These are phyloP conservation scores for Exophiala aquamarina DNA, from an alignment of 2,329 filamentous ascomycete species.

Conservation along the genomic window DNA sequence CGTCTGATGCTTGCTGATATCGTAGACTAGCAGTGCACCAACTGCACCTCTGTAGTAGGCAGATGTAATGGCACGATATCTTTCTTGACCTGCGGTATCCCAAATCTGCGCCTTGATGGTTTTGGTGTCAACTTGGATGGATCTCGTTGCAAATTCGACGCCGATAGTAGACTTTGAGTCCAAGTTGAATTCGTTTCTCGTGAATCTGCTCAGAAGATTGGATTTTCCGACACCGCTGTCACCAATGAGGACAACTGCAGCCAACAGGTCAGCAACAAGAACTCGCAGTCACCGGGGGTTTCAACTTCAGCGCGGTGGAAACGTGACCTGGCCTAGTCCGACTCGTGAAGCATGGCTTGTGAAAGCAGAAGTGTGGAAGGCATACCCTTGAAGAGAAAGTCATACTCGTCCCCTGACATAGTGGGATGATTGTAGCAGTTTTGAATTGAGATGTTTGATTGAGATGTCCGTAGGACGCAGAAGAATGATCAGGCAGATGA, in stretches of 20 bases:
- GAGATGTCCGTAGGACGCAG: no score
- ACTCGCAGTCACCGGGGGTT: no score
- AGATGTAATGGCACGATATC: constrained; percentile 98
- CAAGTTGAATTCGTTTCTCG: constrained; percentile 99
- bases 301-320: no score
- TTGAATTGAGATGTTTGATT: no score
- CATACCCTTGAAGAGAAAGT: constrained; percentile 99
- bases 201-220: constrained; percentile 99
- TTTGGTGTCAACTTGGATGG: constrained; percentile 98
- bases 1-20: constrained; percentile 99
- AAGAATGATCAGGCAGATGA: background rate
- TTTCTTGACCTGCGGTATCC: constrained; percentile 98
- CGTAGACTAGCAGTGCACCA: constrained; percentile 95
- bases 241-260: constrained; percentile 91
- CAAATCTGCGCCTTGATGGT: constrained; percentile 99
- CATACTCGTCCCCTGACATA: constrained; percentile 89
- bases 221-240: constrained; percentile 99
- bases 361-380: no score
- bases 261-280: constrained; percentile 30
- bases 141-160: constrained; percentile 97
- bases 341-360: no score
- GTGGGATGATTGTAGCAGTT: background rate
- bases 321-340: no score
- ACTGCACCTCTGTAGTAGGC: constrained; percentile 98
- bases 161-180: constrained; percentile 99